Percentiles rank a stretch among this genome's conserved stretches.
Conservation (phyloP, 306 rosid species). For the Begonia peltatifolia region DNA sequence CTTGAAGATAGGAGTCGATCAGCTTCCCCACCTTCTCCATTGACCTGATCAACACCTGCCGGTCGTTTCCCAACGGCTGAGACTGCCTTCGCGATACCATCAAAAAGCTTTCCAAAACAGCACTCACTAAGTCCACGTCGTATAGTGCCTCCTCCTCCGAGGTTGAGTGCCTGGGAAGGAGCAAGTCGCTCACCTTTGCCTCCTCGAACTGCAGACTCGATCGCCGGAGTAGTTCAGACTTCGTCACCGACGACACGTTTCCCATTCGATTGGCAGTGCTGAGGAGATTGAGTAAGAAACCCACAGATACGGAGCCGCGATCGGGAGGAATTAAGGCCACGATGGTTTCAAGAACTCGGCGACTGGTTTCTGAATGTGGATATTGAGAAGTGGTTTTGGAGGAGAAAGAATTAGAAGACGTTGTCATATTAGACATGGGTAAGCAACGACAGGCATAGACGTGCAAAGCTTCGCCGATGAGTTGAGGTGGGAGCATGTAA, state of each 20-base stretch:
- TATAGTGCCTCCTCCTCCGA: slow-evolving; percentile 31
- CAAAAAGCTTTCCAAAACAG: slow-evolving; percentile 62
- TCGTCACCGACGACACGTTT: slow-evolving; percentile 40
- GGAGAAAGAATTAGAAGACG: no score
- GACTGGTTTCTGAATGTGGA: slow-evolving; percentile 17
- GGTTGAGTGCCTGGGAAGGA: slow-evolving; percentile 43
- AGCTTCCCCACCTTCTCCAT: slow-evolving; percentile 63
- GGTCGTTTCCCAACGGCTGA: slow-evolving; percentile 20
- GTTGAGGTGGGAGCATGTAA: slow-evolving; percentile 55
- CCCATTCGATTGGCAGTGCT: slow-evolving; percentile 38
- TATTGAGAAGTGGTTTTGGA: no score
- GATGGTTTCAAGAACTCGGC: slow-evolving; percentile 52
- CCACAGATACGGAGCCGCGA: slow-evolving; percentile 63
- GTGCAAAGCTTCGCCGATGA: slow-evolving; percentile 90
- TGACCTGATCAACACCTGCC: slow-evolving; percentile 23
- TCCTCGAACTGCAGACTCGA: slow-evolving; percentile 69
- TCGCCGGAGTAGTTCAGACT: slow-evolving; percentile 60
- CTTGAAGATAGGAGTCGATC: slow-evolving; percentile 77
- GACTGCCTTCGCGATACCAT: slow-evolving; percentile 57
- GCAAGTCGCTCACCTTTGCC: slow-evolving; percentile 62
- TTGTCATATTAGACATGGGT: slow-evolving; percentile 13
- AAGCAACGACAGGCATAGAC: slow-evolving; percentile 77
- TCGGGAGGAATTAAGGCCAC: slow-evolving; percentile 79
- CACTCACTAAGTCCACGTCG: slow-evolving; percentile 57
- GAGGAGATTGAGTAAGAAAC: slow-evolving; percentile 65